Base-by-base conservation (phyloP, 73 alveolate species). In the Breviolum minutum region DNA sequence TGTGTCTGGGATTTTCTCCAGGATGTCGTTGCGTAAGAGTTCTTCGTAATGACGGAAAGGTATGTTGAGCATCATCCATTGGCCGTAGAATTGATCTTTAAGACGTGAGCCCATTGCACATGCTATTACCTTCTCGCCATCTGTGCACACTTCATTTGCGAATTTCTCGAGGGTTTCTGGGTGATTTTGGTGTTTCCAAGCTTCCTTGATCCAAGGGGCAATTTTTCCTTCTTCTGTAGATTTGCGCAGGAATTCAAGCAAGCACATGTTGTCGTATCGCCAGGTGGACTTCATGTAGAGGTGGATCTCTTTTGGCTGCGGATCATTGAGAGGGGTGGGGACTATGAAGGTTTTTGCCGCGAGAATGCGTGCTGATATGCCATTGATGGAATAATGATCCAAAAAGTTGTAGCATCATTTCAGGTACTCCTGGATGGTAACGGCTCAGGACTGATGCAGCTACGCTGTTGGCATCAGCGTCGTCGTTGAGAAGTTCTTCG, bases 111-210 rank as follows among this genome's bases (percentile, higher is more conserved):
- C 63, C 94, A 20, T 85, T n/a, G 60, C 60, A 0, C 73, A 63
- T 22, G 94, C 94, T 17, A 85, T 27, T 8, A 85, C 7, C 80
- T 85, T 85, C 94, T 85, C 94, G 66, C 94, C 94, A 14, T 22
- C 73, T 61, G 63, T 16, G 80, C 26, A 27, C 7, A 26, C 60
- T 9, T n/a, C 29, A 2, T 27, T 27, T 1, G 94, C 94, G 29
- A 85, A 85, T 60, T 85, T 79, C 66, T 7, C 94, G 63, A 85
- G 10, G 73, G 76, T 11, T 54, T 7, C 54, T 0, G 17, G 70
- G 10, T 19, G 20, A 60, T 48, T 7, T 11, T 10, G 14, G 22
- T 9, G 8, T 74, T 13, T 9, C 69, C 64, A 63, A 30, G 1
- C 11, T 5, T 27, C 26, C 87, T 22, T 20, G 10, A 79, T n/a